phyloP scores from a whole-genome alignment of 768 basidiomycete genomes.

The Mycena leptocephala region DNA sequence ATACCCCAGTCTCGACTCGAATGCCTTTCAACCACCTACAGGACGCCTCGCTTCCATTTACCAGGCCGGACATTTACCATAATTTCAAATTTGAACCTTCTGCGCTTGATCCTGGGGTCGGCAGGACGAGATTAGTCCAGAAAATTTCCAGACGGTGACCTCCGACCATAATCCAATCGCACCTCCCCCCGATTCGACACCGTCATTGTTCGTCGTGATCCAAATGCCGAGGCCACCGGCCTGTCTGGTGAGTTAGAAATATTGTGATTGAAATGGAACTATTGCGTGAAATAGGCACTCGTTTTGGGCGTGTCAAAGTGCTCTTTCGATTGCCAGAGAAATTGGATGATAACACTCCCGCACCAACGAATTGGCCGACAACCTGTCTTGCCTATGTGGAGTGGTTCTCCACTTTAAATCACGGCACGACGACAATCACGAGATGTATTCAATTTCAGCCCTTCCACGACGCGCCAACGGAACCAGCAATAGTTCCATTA shows the following conservation, averaged over 20 bases:
- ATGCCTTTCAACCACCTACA: background rate
- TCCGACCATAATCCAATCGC: background rate
- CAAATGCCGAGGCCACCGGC: conserved; percentile 42
- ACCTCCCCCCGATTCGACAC: conserved; percentile 44
- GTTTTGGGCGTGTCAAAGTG: background rate
- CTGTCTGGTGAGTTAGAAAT: conserved; percentile 29
- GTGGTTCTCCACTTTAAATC: conserved; percentile 8
- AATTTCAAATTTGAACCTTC: conserved; percentile 41
- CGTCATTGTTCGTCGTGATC: conserved; percentile 34
- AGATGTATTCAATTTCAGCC: conserved; percentile 22
- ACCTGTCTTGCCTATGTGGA: background rate
- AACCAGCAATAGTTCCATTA: conserved; percentile 35
- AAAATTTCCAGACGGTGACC: background rate
- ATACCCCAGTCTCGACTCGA: conserved; percentile 13
- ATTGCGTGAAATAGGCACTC: background rate
- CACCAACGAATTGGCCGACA: conserved; percentile 36
- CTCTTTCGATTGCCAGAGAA: background rate
- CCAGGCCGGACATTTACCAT: conserved; percentile 39
- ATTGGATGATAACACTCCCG: background rate
- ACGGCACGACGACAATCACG: conserved; percentile 28
- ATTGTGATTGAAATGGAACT: background rate
- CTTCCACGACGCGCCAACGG: background rate
- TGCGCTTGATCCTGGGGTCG: conserved; percentile 36
- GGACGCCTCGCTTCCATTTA: conserved; percentile 34
- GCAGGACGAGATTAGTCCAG: conserved; percentile 20